phyloP scores from a whole-genome alignment of 2,329 filamentous ascomycete species.

The Didymella lethalis region DNA sequence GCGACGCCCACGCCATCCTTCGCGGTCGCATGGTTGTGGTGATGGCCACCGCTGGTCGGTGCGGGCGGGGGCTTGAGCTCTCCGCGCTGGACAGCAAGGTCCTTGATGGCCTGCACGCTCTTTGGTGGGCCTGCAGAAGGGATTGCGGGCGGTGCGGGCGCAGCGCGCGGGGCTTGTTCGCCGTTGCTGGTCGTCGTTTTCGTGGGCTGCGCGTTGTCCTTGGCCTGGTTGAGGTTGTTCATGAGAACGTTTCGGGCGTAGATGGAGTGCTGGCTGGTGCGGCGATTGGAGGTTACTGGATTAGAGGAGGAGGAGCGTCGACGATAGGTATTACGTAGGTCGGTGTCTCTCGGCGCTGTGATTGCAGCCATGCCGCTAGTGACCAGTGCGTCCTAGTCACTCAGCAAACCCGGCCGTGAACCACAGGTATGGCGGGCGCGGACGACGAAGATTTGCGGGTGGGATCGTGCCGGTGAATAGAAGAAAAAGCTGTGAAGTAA shows the following conservation, averaged over 20 bases:
- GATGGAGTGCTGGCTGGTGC: slow-evolving; percentile 57
- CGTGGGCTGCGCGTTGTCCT: slow-evolving; percentile 30
- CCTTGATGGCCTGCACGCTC: slow-evolving; percentile 37
- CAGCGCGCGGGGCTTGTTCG: slow-evolving; percentile 33
- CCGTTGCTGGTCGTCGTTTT: slow-evolving; percentile 23
- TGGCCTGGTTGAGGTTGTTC: slow-evolving; percentile 49
- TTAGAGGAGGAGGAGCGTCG: slow-evolving; percentile 33
- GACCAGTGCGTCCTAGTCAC: slow-evolving; percentile 11
- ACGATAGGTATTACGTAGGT: slow-evolving; percentile 28
- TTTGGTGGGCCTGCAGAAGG: slow-evolving; percentile 28
- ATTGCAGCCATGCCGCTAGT: slow-evolving; percentile 23
- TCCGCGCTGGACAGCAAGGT: slow-evolving; percentile 34
- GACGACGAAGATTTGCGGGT: slow-evolving; percentile 5
- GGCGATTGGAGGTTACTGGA: slow-evolving; percentile 28
- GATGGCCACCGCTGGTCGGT: slow-evolving; percentile 23
- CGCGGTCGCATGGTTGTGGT: slow-evolving; percentile 26
- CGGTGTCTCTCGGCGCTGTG: slow-evolving; percentile 26
- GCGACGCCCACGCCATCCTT: slow-evolving; percentile 60
- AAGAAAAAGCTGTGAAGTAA: slow-evolving; percentile 1
- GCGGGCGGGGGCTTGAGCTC: slow-evolving; percentile 45
- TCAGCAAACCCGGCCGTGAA: slow-evolving; percentile 11
- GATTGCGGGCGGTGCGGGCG: slow-evolving; percentile 29
- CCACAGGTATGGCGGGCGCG: slow-evolving; percentile 15
- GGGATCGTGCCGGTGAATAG: slow-evolving; percentile 1
- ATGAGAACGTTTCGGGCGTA: slow-evolving; percentile 62